A percentile compares a stretch with the other conserved stretches of the same genome.
Evolutionary conservation across 495 filamentous ascomycete genomes (phyloP).

Genomic region (Lepidopterella palustris): DNA sequence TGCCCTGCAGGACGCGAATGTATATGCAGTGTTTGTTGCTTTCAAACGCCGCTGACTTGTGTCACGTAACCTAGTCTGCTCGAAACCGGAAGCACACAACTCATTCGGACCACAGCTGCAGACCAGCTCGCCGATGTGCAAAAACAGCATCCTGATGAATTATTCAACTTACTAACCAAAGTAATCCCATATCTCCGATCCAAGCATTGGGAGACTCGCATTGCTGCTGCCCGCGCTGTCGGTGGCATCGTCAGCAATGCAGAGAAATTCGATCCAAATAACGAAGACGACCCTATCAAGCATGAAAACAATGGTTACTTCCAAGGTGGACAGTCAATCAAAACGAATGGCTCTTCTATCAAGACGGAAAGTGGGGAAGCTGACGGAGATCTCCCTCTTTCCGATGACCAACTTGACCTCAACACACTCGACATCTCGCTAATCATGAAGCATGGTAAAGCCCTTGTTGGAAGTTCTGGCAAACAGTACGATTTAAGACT

Average conservation of each 20-base stretch:
- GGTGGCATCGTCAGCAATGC: conserved; percentile 89
- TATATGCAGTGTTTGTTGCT: conserved; percentile 9
- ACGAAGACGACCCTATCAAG: conserved; percentile 45
- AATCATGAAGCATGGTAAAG: conserved; percentile 74
- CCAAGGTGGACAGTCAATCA: conserved; percentile 3
- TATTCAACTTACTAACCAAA: conserved; percentile 93
- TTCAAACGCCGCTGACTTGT: conserved; percentile 24
- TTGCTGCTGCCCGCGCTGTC: conserved; percentile 84
- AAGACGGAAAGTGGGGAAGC: conserved; percentile 36
- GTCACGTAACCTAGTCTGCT: conserved; percentile 58
- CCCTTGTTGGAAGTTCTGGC: conserved; percentile 71
- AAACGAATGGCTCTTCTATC: conserved; percentile 16
- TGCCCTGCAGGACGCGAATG: conserved; percentile 11
- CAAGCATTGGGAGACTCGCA: conserved; percentile 92
- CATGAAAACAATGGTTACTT: conserved; percentile 17
- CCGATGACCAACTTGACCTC: conserved; percentile 60
- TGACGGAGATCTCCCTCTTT: conserved; percentile 26
- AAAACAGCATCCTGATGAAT: conserved; percentile 92
- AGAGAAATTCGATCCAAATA: conserved; percentile 80
- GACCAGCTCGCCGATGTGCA: conserved; percentile 95
- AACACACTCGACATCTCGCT: conserved; percentile 69
- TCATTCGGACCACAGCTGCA: conserved; percentile 93
- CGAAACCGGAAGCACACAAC: conserved; percentile 88
- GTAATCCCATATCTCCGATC: conserved; percentile 88
- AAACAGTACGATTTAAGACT: conserved; percentile 79